phyloP scores from a whole-genome alignment of 805 yeast genomes.

The Lachancea sp. region DNA sequence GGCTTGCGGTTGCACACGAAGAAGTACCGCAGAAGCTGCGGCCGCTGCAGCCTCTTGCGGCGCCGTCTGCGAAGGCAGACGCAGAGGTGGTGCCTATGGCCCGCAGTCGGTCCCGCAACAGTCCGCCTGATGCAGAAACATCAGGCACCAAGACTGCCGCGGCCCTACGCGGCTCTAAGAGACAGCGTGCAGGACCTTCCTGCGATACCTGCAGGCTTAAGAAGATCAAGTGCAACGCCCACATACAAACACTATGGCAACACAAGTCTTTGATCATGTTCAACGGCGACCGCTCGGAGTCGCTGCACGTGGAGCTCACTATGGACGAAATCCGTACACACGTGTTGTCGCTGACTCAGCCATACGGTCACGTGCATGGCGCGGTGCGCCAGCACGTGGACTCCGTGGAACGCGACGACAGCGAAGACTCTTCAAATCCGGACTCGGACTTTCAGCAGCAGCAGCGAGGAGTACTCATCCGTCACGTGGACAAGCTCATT shows the following conservation, averaged over 20 bases:
- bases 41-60: too few species aligned
- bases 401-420: too few species aligned
- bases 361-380: not conserved
- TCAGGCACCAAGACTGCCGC: not conserved
- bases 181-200: conserved; percentile 70
- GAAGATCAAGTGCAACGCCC: conserved; percentile 71
- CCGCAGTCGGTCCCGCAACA: not conserved
- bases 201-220: conserved; percentile 66
- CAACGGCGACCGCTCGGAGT: conserved; percentile 12
- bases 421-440: too few species aligned
- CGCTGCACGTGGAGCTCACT: conserved; percentile 18
- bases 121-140: not conserved
- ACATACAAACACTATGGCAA: conserved; percentile 38
- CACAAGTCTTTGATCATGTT: conserved; percentile 18
- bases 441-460: too few species aligned
- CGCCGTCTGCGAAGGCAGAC: not conserved
- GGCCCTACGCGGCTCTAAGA: conserved; percentile 16
- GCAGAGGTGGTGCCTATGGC: not conserved
- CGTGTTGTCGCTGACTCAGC: not conserved
- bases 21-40: too few species aligned
- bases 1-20: conserved; percentile 17
- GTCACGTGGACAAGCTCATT: conserved; percentile 14
- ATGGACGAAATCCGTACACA: not conserved
- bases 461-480: conserved; percentile 38
- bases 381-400: not conserved